A percentile compares a stretch with the other conserved stretches of the same genome.
Evolutionary conservation across 306 rosid species (phyloP).

Genomic region (Biancaea sappan): DNA sequence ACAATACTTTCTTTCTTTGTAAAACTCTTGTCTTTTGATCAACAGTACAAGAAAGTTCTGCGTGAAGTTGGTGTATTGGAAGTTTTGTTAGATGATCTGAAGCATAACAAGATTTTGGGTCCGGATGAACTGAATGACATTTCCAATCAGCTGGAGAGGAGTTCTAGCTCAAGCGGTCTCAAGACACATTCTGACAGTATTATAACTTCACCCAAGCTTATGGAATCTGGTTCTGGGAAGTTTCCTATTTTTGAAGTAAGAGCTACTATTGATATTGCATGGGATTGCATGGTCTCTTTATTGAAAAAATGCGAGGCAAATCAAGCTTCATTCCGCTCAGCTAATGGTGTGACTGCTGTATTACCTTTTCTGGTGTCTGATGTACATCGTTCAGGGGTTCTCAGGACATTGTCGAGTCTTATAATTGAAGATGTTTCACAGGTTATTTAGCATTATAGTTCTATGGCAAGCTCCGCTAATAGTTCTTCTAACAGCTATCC

Average conservation of each 20-base stretch:
- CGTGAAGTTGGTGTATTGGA: conserved; percentile 99
- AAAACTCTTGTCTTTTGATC: conserved; percentile 96
- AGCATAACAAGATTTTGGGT: conserved; percentile 65
- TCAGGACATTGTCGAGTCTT: conserved; percentile 85
- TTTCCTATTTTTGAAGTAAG: conserved; percentile 67
- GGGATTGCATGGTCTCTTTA: conserved; percentile 74
- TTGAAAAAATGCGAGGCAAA: conserved; percentile 85
- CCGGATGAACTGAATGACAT: conserved; percentile 45
- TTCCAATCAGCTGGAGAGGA: conserved; percentile 47
- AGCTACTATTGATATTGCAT: conserved; percentile 61
- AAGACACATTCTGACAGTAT: conserved; percentile 62
- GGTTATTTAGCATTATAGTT: not conserved
- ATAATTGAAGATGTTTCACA: conserved; percentile 76
- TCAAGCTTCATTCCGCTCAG: conserved; percentile 83
- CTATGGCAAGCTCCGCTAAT: conserved; percentile 1
- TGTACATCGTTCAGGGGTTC: conserved; percentile 89
- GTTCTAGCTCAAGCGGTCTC: conserved; percentile 56
- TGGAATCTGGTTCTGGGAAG: conserved; percentile 67
- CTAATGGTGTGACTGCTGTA: conserved; percentile 76
- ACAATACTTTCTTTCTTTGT: conserved; percentile 91
- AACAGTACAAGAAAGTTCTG: conserved; percentile 94
- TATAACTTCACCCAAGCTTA: conserved; percentile 63
- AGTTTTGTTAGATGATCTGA: conserved; percentile 93
- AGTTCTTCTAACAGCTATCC: not conserved
- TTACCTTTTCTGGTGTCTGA: conserved; percentile 90